Evolutionary conservation across 805 yeast species (phyloP), one percentile per base, ranked within the genome.

Genomic region (Metschnikowia dekortorum): DNA sequence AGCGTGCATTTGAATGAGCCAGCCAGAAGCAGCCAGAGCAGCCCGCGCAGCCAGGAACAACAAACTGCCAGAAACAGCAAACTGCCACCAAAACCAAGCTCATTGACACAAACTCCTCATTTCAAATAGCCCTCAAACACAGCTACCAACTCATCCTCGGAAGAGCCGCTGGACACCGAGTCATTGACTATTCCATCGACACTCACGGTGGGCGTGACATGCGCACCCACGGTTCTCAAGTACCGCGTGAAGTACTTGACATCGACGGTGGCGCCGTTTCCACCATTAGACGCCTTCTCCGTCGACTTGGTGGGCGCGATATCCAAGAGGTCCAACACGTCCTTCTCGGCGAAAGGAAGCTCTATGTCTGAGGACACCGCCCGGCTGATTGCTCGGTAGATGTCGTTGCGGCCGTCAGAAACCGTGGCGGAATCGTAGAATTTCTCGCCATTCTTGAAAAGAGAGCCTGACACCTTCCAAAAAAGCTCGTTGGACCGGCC

Each of bases 141-240:
- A 32, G 71, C 64, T 11, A 74, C 64, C 53, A 80, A 66, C 30
- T 74, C 75, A 2, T 73, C 82, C 5, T 73, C 59, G 5, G 79
- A 70, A 46, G 83, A 79, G 8, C 89, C 81, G 39, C 89, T 82
- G 58, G 84, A 86, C 59, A 89, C 76, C 6, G 73, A 58, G 34
- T 73, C 71, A 54, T 77, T 79, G 22, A 74, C 73, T 45, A 85
- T 79, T 1, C 96, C 96, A 63, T 88, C 79, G 37, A 89, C 69
- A 18, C 78, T 65, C 11, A 87, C 86, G 4, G 94, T 84, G 18
- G 96, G 96, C 3, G 94, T 87, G n/a, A 86, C 84, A 62, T 89
- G 96, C 36, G 86, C 80, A 40, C 92, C 89, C 39, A 83, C 79
- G 51, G 87, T 88, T 63, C 96, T 78, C 47, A 82, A 83, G 62